Base-by-base conservation (phyloP, 2,329 filamentous ascomycete genomes). In the Hypoxylon sp. region DNA sequence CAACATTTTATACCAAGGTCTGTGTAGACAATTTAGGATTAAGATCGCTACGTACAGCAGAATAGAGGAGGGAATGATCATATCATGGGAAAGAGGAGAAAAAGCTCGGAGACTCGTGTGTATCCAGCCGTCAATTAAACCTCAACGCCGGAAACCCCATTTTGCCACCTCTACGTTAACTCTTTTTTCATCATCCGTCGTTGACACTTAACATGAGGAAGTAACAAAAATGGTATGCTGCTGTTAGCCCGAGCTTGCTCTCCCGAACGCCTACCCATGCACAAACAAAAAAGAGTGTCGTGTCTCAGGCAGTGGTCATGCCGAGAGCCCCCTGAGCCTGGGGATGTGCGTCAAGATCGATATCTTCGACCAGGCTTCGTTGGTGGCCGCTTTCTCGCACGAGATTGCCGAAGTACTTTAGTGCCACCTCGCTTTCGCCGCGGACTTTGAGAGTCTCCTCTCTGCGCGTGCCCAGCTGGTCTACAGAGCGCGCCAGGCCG, bases 381-480 rank as follows among this genome's bases (percentile, higher is more conserved):
- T 89, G 82, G 59, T 81, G 78, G 19, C 81, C 80, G 64, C 85
- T 88, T 70, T 89, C 84, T 63, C 91, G 85, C 54, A 95, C 88
- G 17, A 99, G 84, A 73, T 96, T 95, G 54, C 87, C 82, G 77
- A 99, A 99, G 80, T 97, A 98, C 78, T 94, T 96, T 69, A 87
- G 83, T 6, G 95, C 95, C 30, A 92, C 89, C 74, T 96, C 91
- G 74, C 92, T 95, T 79, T 98, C 94, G 32, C 82, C 83, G 77
- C 89, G 89, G 64, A 92, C 85, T 80, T 95, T 96, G 74, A 87
- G 84, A 7, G 93, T 95, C 75, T 97, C 91, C 70, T 95, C 91
- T 70, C 91, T 90, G 75, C 91, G 90, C 58, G 83, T 80, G 64
- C 87, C 89, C 10, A 98, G 87, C 71, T 95, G 89, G 79, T 98